These are phyloP conservation scores for Micractinium conductrix DNA, from an alignment of 139 green algal species.

Conservation along the genomic window DNA sequence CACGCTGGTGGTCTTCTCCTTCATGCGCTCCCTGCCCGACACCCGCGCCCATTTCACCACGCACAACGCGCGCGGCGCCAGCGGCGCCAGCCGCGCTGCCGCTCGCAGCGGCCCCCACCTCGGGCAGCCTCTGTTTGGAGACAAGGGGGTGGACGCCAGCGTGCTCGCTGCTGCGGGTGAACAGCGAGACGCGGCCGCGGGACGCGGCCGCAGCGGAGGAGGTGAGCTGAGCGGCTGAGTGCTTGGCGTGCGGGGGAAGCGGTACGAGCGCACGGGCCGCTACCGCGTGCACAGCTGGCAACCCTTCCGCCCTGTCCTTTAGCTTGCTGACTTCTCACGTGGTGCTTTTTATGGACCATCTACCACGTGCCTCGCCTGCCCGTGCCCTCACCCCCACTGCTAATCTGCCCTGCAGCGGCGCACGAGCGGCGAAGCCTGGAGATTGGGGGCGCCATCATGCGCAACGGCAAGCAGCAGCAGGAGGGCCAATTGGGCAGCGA, in stretches of 20 bases:
- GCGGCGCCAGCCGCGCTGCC: not conserved
- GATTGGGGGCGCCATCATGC: not conserved
- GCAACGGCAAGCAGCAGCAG: not conserved
- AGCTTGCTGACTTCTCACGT: too few relatives aligned
- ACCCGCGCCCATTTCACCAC: conserved; percentile 4
- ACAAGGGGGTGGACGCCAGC: not conserved
- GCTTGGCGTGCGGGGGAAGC: too few relatives aligned
- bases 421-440: not conserved
- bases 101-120: not conserved
- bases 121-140: not conserved
- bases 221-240: too few relatives aligned
- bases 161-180: too few relatives aligned
- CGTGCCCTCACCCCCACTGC: too few relatives aligned
- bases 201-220: too few relatives aligned
- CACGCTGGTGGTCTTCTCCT: conserved; percentile 3
- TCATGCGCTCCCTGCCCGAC: conserved; percentile 14
- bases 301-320: too few relatives aligned
- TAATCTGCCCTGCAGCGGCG: not conserved
- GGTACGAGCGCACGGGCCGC: too few relatives aligned
- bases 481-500: not conserved
- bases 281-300: too few relatives aligned
- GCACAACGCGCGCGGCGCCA: not conserved
- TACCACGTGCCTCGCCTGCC: too few relatives aligned
- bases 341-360: too few relatives aligned
- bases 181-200: too few relatives aligned